phyloP scores from a whole-genome alignment of 495 filamentous ascomycete genomes.

The Talaromyces stipitatus region DNA sequence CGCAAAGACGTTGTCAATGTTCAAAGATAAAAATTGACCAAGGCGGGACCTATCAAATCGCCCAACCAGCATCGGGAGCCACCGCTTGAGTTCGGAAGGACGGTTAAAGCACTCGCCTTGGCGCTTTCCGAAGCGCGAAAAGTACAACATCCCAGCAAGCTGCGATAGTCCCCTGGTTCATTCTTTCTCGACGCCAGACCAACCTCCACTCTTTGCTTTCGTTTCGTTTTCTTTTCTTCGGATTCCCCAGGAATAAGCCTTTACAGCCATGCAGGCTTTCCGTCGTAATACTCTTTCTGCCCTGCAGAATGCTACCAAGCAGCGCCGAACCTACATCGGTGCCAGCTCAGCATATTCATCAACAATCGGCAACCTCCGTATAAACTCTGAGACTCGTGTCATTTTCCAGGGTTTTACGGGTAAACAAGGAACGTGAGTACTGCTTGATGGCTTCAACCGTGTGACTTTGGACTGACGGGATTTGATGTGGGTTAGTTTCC shows the following conservation, averaged over 20 bases:
- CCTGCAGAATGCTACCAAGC: constrained; percentile 39
- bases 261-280: constrained; percentile 46
- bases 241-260: constrained; percentile 14
- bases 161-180: not conserved
- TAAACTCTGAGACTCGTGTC: constrained; percentile 87
- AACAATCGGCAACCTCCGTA: constrained; percentile 85
- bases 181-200: not conserved
- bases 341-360: constrained; percentile 63
- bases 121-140: constrained; percentile 5
- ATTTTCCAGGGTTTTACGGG: constrained; percentile 98
- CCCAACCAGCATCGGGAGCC: not conserved
- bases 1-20: not conserved
- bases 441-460: not conserved
- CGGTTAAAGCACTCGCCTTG: not conserved
- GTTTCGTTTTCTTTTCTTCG: constrained; percentile 11
- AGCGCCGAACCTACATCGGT: constrained; percentile 62
- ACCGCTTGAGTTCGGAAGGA: constrained; percentile 4
- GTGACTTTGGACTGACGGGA: constrained; percentile 33
- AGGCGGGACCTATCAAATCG: not conserved
- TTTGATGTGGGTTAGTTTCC: constrained; percentile 58
- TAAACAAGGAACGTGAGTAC: constrained; percentile 93
- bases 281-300: constrained; percentile 42
- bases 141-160: not conserved
- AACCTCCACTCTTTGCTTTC: not conserved
- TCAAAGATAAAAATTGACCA: not conserved